These are phyloP conservation scores for Neurospora hispaniola DNA, from an alignment of 495 filamentous ascomycete species.

Conservation along the genomic window DNA sequence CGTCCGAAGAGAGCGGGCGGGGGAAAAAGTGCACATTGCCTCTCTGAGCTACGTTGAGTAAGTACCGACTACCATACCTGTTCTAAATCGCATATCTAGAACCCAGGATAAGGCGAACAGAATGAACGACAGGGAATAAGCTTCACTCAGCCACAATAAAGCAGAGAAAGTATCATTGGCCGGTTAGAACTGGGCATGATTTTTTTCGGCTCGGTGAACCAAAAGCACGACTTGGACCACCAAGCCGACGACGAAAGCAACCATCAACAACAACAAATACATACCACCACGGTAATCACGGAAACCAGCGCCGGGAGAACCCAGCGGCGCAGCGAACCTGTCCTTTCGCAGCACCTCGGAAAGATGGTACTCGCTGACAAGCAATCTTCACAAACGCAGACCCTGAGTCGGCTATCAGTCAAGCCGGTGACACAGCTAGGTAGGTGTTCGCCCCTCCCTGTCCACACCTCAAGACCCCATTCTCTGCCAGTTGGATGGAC, in stretches of 20 bases:
- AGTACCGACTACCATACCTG: too few relatives aligned
- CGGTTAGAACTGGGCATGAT: background rate
- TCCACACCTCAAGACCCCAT: background rate
- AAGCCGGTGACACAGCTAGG: too few relatives aligned
- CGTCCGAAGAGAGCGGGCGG: too few relatives aligned
- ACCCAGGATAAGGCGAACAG: background rate
- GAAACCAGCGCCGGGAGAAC: background rate
- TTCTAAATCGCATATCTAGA: background rate
- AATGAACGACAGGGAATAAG: too few relatives aligned
- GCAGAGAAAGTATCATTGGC: background rate
- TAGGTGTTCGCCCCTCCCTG: background rate
- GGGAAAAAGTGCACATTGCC: too few relatives aligned
- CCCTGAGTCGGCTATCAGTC: background rate
- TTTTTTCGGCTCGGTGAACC: background rate
- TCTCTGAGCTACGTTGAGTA: too few relatives aligned
- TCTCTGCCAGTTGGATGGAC: background rate
- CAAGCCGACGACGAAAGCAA: background rate
- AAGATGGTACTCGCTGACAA: background rate
- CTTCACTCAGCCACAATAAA: background rate
- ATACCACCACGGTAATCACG: background rate
- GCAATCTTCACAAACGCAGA: background rate
- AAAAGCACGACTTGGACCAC: background rate
- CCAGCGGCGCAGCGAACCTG: background rate
- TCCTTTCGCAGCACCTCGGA: background rate
- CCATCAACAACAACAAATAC: background rate